Evolutionary conservation across 352 stramenopile genomes (phyloP).

Genomic region (Saprolegnia diclina): DNA sequence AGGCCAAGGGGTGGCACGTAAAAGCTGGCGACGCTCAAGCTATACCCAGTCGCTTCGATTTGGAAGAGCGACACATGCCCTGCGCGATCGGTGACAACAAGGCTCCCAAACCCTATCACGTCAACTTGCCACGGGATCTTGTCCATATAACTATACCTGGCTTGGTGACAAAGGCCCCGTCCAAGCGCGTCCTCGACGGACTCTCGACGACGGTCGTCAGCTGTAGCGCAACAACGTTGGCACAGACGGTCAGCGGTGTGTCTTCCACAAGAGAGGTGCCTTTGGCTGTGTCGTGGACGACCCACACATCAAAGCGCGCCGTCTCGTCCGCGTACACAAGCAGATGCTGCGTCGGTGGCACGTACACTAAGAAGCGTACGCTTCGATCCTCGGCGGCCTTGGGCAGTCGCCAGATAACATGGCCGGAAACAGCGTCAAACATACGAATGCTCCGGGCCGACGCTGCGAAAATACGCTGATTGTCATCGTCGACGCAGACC

Average conservation of each 20-base stretch:
- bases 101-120: not conserved
- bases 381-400: not conserved
- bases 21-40: not conserved
- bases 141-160: not conserved
- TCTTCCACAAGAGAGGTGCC: not conserved
- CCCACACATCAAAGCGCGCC: constrained; percentile 1
- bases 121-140: not conserved
- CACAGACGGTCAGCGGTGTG: not conserved
- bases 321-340: not conserved
- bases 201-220: not conserved
- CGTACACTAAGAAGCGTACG: constrained; percentile 1
- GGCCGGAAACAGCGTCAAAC: constrained; percentile 12
- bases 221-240: not conserved
- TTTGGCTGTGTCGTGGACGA: not conserved
- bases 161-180: not conserved
- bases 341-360: not conserved
- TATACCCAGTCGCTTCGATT: not conserved
- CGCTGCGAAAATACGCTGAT: constrained; percentile 15
- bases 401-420: not conserved
- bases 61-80: not conserved
- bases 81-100: not conserved
- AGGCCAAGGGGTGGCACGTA: not conserved
- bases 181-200: not conserved
- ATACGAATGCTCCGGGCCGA: not conserved
- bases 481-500: constrained; percentile 7